A percentile compares a stretch with the other conserved stretches of the same genome.
phyloP scores from a whole-genome alignment of 495 filamentous ascomycete species.

The Bacidia gigantensis region DNA sequence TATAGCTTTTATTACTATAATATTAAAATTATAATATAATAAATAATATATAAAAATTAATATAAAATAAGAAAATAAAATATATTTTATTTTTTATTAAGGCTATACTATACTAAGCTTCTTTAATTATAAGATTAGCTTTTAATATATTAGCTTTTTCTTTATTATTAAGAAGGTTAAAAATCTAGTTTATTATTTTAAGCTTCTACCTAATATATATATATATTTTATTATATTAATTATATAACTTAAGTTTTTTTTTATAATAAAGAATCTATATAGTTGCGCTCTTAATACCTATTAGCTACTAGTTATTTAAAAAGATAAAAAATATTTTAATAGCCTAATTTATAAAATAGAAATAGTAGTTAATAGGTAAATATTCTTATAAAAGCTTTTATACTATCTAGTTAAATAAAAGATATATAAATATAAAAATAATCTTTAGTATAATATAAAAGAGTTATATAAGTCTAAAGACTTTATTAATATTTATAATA shows the following conservation, averaged over 20 bases:
- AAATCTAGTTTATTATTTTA: no score
- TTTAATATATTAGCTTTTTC: background rate
- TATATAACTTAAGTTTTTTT: background rate
- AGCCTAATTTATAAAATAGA: background rate
- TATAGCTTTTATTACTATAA: background rate
- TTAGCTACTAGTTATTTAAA: background rate
- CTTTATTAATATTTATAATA: no score
- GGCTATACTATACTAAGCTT: background rate
- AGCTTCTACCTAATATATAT: background rate
- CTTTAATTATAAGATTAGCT: no score
- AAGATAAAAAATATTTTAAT: background rate
- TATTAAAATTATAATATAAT: background rate
- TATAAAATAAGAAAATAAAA: background rate
- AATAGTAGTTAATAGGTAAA: no score
- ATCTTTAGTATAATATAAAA: no score
- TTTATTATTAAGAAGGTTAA: no score
- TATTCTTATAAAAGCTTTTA: no score
- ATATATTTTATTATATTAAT: background rate
- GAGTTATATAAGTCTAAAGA: no score
- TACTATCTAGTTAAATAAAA: no score
- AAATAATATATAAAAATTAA: background rate
- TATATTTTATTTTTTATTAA: no score
- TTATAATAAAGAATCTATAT: background rate
- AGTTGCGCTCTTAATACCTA: background rate
- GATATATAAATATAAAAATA: no score